A percentile compares a stretch with the other conserved stretches of the same genome.
Conservation (phyloP, 1,284 basidiomycete species). For the Boletus hoseneyae region DNA sequence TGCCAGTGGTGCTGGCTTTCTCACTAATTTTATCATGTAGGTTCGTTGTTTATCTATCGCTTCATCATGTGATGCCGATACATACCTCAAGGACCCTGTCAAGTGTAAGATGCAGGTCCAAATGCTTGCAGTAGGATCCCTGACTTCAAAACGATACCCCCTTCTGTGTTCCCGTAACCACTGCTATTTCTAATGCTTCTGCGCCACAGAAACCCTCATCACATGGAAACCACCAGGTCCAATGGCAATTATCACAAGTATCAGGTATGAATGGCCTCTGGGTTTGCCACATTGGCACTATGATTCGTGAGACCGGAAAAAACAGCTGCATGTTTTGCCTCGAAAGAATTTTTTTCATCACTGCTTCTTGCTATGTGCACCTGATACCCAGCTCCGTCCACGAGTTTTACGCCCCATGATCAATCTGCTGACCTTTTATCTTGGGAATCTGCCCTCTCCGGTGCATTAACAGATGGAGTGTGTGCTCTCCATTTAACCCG, state of each 20-base stretch:
- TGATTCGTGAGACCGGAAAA: conserved; percentile 89
- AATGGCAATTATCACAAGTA: conserved; percentile 60
- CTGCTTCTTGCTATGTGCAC: conserved; percentile 47
- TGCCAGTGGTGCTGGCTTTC: conserved; percentile 62
- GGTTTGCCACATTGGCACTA: conserved; percentile 84
- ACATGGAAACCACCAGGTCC: conserved; percentile 55
- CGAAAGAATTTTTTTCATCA: conserved; percentile 74
- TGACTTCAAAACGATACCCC: conserved; percentile 20
- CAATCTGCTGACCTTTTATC: conserved; percentile 43
- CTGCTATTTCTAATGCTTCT: conserved; percentile 24
- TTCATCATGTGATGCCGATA: conserved; percentile 1
- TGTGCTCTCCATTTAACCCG: conserved; percentile 80
- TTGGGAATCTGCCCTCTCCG: conserved; percentile 76
- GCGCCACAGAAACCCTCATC: conserved; percentile 18
- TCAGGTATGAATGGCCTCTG: conserved; percentile 79
- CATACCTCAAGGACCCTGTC: conserved; percentile 67
- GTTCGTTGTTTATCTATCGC: conserved; percentile 28
- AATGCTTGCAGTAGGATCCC: conserved; percentile 41
- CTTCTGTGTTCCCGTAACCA: conserved; percentile 22
- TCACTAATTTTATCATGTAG: conserved; percentile 79
- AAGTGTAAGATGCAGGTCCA: conserved; percentile 97
- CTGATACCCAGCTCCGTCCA: conserved; percentile 35
- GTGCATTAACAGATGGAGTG: conserved; percentile 81
- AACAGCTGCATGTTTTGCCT: conserved; percentile 50
- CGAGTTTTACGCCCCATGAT: background rate